Evolutionary conservation across 169 alveolate genomes (phyloP).

Genomic region (Amoebophrya sp.): DNA sequence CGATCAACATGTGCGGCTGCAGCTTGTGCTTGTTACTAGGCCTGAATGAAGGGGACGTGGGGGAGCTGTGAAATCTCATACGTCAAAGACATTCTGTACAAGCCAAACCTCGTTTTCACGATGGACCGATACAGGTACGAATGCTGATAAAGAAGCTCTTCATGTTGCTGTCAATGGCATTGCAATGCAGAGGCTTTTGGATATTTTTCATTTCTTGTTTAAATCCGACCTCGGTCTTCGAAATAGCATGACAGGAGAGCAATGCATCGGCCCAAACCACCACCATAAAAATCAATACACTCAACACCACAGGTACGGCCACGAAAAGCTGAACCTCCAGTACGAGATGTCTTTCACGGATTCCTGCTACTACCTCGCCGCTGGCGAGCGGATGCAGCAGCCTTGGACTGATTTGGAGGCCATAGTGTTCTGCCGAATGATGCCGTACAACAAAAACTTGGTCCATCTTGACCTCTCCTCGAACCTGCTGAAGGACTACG

Average conservation of each 20-base stretch:
- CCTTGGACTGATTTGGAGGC: slow-evolving; percentile 21
- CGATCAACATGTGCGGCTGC: no score
- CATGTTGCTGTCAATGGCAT: no score
- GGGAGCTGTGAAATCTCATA: no score
- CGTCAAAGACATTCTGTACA: neutral
- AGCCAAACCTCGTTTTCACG: neutral
- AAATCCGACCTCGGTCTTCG: no score
- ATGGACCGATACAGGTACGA: neutral
- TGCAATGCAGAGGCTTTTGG: no score
- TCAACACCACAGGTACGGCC: neutral
- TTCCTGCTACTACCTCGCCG: neutral
- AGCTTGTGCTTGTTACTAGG: no score
- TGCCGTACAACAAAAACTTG: neutral
- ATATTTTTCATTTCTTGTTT: no score
- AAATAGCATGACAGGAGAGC: no score
- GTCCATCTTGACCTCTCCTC: neutral
- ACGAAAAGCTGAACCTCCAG: neutral
- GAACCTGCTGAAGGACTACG: slow-evolving; percentile 4
- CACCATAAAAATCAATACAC: no score
- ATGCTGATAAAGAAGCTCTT: neutral
- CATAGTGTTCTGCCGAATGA: neutral
- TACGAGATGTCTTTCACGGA: neutral
- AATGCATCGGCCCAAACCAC: no score
- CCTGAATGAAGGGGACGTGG: no score
- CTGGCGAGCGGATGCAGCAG: slow-evolving; percentile 9